These are phyloP conservation scores for Dictyostelium citrinum DNA, from an alignment of 78 protist genomes.

Conservation along the genomic window DNA sequence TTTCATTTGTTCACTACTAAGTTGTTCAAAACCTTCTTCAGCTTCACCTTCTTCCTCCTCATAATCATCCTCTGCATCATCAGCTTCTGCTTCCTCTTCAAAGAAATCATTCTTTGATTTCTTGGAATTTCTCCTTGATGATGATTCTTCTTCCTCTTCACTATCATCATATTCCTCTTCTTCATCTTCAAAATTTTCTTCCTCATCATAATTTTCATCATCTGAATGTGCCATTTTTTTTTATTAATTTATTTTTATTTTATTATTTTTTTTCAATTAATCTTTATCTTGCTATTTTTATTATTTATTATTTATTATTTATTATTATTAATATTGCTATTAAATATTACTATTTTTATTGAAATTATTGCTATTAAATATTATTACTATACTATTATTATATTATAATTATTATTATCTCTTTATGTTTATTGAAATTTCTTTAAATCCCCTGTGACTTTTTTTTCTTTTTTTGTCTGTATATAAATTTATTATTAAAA, in stretches of 20 bases:
- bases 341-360: too few relatives aligned
- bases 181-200: constrained; percentile 15
- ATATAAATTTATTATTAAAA: too few relatives aligned
- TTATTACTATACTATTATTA: too few relatives aligned
- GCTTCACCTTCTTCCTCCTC: constrained; percentile 57
- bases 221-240: constrained; percentile 28
- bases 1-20: not conserved
- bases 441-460: too few relatives aligned
- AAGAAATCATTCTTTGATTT: not conserved
- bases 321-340: too few relatives aligned
- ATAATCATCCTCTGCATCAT: constrained; percentile 43
- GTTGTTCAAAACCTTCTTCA: constrained; percentile 16
- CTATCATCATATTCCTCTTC: constrained; percentile 25
- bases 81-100: constrained; percentile 78
- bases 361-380: too few relatives aligned
- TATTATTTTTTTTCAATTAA: not conserved
- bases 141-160: constrained; percentile 53
- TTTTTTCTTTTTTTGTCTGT: too few relatives aligned
- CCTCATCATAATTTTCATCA: constrained; percentile 25
- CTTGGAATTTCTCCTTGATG: not conserved
- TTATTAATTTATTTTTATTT: not conserved
- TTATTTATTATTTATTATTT: too few relatives aligned
- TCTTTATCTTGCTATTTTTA: not conserved
- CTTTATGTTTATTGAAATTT: too few relatives aligned
- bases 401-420: too few relatives aligned